Conservation (phyloP, 768 basidiomycete genomes). For the Cystofilobasidium ferigula region DNA sequence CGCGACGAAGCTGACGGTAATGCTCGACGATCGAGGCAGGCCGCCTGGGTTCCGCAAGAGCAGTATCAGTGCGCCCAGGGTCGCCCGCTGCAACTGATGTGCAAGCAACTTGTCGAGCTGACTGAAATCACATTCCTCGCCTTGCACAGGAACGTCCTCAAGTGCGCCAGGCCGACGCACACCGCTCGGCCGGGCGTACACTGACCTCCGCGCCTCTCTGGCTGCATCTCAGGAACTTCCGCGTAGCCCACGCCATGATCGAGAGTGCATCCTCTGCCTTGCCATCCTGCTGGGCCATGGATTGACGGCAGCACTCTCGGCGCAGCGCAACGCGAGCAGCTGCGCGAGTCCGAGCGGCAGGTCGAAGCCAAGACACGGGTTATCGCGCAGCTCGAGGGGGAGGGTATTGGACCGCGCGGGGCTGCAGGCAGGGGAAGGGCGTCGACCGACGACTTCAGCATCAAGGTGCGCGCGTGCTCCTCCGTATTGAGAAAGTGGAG, state of each 20-base stretch:
- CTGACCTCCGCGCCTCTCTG: not conserved
- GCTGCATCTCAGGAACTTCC: not conserved
- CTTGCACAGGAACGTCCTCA: not conserved
- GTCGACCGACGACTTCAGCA: conserved; percentile 76
- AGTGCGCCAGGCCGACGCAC: not conserved
- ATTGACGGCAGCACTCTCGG: no score
- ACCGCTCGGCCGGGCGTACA: not conserved
- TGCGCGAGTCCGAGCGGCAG: conserved; percentile 73
- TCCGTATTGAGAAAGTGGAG: no score
- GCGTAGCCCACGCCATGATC: conserved; percentile 7
- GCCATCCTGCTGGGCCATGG: no score
- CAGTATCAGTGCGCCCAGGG: no score
- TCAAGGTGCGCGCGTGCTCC: conserved; percentile 49
- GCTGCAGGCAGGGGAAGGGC: conserved; percentile 45
- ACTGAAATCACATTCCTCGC: no score
- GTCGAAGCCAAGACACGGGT: conserved; percentile 61
- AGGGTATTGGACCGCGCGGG: conserved; percentile 28
- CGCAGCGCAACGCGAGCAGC: conserved; percentile 40
- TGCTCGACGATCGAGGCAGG: no score
- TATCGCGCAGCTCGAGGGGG: conserved; percentile 61
- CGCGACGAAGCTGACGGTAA: no score
- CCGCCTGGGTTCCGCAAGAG: no score
- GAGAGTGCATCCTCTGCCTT: not conserved
- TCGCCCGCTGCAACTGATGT: no score
- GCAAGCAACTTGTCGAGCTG: no score